Percentiles rank a stretch among this genome's conserved stretches.
Evolutionary conservation across 2,329 filamentous ascomycete species (phyloP).

Genomic region (Samsoniella hepiali): DNA sequence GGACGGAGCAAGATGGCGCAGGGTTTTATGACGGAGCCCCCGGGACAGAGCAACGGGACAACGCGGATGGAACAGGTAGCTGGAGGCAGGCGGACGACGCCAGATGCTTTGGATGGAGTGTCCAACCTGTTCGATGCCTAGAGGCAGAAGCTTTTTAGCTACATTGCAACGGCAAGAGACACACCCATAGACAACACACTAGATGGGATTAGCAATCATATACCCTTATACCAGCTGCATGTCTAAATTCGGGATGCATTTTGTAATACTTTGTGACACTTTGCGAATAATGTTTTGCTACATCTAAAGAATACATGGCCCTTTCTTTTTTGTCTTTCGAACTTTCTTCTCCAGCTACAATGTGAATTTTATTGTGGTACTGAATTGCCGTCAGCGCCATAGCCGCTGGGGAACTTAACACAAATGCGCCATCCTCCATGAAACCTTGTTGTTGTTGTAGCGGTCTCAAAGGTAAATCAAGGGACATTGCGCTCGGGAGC

Average conservation of each 20-base stretch:
- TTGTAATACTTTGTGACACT: not conserved
- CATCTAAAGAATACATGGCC: too few species aligned
- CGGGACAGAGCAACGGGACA: slow-evolving; percentile 30
- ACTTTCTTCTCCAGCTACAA: too few species aligned
- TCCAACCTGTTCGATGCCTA: slow-evolving; percentile 48
- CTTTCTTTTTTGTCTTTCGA: too few species aligned
- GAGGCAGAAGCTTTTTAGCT: slow-evolving; percentile 1
- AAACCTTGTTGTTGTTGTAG: too few species aligned
- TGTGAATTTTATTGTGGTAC: too few species aligned
- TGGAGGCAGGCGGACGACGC: slow-evolving; percentile 37
- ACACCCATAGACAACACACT: not conserved
- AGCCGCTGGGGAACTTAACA: too few species aligned
- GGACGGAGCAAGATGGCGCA: slow-evolving; percentile 59
- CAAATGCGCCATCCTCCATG: too few species aligned
- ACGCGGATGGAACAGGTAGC: slow-evolving; percentile 28
- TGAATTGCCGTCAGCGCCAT: too few species aligned
- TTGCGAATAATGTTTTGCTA: too few species aligned
- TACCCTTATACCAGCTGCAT: not conserved
- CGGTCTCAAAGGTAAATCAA: too few species aligned
- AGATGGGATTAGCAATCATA: not conserved
- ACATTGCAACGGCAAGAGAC: not conserved
- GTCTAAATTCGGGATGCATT: not conserved
- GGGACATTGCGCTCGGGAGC: too few species aligned
- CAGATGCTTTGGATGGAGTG: slow-evolving; percentile 53
- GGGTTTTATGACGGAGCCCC: slow-evolving; percentile 58